Evolutionary conservation across 441 rosid genomes (phyloP).

Genomic region (Adansonia rubrostipa): DNA sequence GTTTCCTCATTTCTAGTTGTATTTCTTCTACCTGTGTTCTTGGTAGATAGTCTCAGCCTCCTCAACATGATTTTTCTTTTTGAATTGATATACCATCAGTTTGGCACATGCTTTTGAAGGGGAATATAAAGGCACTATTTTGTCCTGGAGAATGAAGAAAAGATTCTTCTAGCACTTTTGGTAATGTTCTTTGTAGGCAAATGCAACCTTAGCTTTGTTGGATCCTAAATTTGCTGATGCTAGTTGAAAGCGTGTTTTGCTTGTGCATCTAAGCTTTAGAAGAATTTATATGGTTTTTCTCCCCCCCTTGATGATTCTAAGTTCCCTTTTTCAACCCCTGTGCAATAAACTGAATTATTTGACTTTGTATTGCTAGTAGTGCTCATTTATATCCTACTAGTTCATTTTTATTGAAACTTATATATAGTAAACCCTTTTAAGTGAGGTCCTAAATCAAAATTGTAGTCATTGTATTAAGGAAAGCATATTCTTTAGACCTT

Average conservation of each 20-base stretch:
- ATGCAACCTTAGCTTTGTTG: neutral
- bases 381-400: neutral
- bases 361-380: neutral
- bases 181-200: neutral
- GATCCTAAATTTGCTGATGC: neutral
- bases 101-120: neutral
- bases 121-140: conserved; percentile 15
- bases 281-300: neutral
- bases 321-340: neutral
- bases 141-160: conserved; percentile 4
- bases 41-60: conserved; percentile 12
- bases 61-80: neutral
- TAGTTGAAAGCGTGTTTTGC: conserved; percentile 15
- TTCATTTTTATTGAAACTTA: neutral
- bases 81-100: conserved; percentile 12
- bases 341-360: conserved; percentile 1
- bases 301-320: neutral
- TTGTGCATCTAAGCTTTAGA: neutral
- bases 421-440: neutral
- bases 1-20: neutral
- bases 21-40: neutral
- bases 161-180: conserved; percentile 5
- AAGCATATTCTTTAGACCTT: neutral
- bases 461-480: neutral
- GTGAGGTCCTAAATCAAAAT: conserved; percentile 7